Conservation (phyloP, 1,284 basidiomycete species). For the Caloboletus firmus region DNA sequence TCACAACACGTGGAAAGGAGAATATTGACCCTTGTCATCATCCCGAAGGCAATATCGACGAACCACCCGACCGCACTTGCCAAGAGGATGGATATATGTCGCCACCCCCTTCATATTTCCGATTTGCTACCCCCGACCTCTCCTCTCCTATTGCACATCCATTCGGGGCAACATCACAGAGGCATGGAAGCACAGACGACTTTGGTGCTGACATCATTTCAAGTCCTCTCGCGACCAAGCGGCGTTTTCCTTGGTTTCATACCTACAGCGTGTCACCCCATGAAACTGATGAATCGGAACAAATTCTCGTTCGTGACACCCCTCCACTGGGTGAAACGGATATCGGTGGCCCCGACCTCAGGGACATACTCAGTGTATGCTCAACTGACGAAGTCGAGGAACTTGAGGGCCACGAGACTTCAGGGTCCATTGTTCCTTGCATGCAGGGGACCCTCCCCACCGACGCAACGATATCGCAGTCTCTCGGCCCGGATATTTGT, state of each 20-base stretch:
- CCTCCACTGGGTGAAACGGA: conserved; percentile 25
- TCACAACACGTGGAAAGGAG: conserved; percentile 37
- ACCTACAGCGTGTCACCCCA: conserved; percentile 7
- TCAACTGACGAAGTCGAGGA: conserved; percentile 52
- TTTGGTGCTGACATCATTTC: conserved; percentile 61
- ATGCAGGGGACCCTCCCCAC: not conserved
- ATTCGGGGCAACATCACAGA: conserved; percentile 13
- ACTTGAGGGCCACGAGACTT: conserved; percentile 26
- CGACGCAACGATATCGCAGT: conserved; percentile 16
- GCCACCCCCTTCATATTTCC: conserved; percentile 54
- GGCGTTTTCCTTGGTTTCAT: conserved; percentile 20
- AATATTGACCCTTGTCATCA: conserved; percentile 41
- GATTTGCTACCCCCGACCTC: conserved; percentile 55
- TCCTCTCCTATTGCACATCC: conserved; percentile 53
- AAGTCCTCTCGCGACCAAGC: conserved; percentile 50
- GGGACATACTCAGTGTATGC: conserved; percentile 44
- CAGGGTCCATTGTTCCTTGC: not conserved
- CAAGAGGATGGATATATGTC: conserved; percentile 81
- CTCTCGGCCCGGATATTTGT: conserved; percentile 22
- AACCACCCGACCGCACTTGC: conserved; percentile 37
- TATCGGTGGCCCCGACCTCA: conserved; percentile 46
- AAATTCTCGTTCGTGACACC: conserved; percentile 41
- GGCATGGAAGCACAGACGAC: conserved; percentile 35
- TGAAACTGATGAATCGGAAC: conserved; percentile 8
- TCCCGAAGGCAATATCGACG: conserved; percentile 30